Evolutionary conservation across 177 flowering plant species (phyloP), one percentile per base, ranked within the genome.

Genomic region (Vitis hybrid): DNA sequence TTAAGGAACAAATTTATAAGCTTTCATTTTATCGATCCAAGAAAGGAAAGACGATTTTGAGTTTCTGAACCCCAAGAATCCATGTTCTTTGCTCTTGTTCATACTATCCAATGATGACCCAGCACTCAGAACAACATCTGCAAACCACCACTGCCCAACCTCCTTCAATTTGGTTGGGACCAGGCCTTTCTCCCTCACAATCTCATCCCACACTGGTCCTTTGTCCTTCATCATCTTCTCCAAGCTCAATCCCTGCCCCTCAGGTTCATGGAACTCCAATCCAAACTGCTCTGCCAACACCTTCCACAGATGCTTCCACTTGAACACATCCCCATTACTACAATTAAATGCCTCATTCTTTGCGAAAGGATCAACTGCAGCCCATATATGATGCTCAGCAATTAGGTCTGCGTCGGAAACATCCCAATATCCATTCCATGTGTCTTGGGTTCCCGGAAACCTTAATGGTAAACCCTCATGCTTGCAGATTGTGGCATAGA

Each of bases 341-440:
- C 83, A 78, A 67, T 86, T 86, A 48, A 83, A 86, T 0, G 89
- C 87, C 55, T 86, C 76, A 60, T 82, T 78, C 75, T 80, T 81
- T 0, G 82, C 81, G 5, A 31, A 19, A 0, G 72, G 75, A 3
- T 79, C 62, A 33, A 74, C 79, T 0, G 77, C 65, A 0, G 86
- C 83, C 88, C 90, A 87, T 22, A 85, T 77, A 52, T 85, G 83
- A 9, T 85, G 87, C 56, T 82, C 82, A 0, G 89, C 89, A 0
- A 85, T 19, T 33, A 85, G 50, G 7, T 74, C 67, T 0, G 85
- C 82, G 14, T 84, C 90, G 0, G 84, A 72, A 33, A 64, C 79
- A 45, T 75, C 80, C 51, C 75, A 77, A 60, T 70, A 86, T 19
- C 76, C 75, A 29, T 85, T 84, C 90, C 88, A 85, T 1, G 83